These are phyloP conservation scores for Chamaecrista fasciculata DNA, from an alignment of 306 rosid species.

Conservation along the genomic window DNA sequence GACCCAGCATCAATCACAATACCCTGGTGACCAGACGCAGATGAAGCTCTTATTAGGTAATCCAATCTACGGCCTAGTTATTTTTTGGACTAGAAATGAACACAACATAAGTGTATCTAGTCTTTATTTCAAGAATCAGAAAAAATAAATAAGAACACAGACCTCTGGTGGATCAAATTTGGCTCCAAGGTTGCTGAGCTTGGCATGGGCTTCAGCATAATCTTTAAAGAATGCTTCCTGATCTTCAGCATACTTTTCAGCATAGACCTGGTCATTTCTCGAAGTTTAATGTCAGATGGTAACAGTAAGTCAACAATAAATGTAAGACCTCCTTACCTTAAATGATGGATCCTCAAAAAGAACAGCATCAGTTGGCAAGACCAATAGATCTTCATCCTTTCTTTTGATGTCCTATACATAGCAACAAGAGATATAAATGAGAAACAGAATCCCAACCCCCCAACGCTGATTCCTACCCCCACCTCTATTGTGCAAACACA, in stretches of 20 bases:
- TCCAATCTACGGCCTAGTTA: neutral
- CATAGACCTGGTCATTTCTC: constrained; percentile 59
- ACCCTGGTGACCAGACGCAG: constrained; percentile 55
- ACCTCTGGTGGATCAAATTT: constrained; percentile 98
- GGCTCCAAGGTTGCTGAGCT: constrained; percentile 92
- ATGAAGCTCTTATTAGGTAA: constrained; percentile 7
- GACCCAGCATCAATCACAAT: constrained; percentile 58
- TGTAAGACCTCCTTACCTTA: constrained; percentile 53
- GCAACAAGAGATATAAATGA: constrained; percentile 34
- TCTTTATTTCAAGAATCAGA: neutral
- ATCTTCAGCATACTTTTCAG: constrained; percentile 90
- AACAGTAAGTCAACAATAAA: neutral
- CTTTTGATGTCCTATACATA: constrained; percentile 78
- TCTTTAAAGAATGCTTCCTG: constrained; percentile 91
- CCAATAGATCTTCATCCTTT: constrained; percentile 83
- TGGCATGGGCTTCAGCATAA: constrained; percentile 98
- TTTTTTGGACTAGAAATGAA: constrained; percentile 5
- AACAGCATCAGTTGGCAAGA: constrained; percentile 94
- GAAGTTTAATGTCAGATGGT: neutral
- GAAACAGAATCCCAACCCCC: constrained; percentile 9
- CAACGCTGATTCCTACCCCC: neutral
- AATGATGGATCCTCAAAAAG: constrained; percentile 91
- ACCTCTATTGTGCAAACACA: neutral
- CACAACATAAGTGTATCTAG: neutral
- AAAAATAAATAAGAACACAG: constrained; percentile 23